Percentiles rank a stretch among this genome's conserved stretches.
Conservation (phyloP, 441 rosid species). For the Capsella rubella region DNA sequence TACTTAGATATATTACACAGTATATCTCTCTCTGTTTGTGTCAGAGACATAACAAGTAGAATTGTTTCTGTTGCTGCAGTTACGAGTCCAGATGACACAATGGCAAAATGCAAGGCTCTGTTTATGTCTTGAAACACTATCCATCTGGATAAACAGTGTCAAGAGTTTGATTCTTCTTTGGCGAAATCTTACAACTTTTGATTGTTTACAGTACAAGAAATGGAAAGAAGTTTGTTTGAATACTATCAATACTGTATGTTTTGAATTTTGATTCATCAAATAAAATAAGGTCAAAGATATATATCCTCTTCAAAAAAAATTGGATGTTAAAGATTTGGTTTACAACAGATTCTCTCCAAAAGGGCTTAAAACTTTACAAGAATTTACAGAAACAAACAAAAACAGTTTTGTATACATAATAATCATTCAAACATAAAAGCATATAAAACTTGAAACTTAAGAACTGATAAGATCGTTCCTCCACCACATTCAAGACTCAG, state of each 20-base stretch:
- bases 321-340: constrained; percentile 29
- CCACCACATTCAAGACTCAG: constrained; percentile 40
- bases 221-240: constrained; percentile 15
- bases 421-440: constrained; percentile 31
- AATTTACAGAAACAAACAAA: constrained; percentile 34
- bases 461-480: background rate
- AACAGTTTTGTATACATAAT: constrained; percentile 15
- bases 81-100: constrained; percentile 84
- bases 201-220: constrained; percentile 37
- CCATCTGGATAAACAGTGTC: constrained; percentile 10
- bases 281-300: constrained; percentile 20
- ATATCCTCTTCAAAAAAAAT: constrained; percentile 3
- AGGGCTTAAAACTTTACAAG: constrained; percentile 28
- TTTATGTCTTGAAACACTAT: constrained; percentile 52
- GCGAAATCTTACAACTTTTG: constrained; percentile 24
- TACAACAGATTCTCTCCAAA: constrained; percentile 40
- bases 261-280: constrained; percentile 36
- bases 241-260: constrained; percentile 18
- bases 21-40: constrained; percentile 2
- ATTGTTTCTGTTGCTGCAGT: constrained; percentile 57
- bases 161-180: constrained; percentile 30
- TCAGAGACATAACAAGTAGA: constrained; percentile 9
- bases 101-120: constrained; percentile 75
- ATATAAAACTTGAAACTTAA: constrained; percentile 33
- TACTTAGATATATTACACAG: background rate